Base-by-base conservation (phyloP, 352 stramenopile genomes). In the Elongisporangium undulatum region DNA sequence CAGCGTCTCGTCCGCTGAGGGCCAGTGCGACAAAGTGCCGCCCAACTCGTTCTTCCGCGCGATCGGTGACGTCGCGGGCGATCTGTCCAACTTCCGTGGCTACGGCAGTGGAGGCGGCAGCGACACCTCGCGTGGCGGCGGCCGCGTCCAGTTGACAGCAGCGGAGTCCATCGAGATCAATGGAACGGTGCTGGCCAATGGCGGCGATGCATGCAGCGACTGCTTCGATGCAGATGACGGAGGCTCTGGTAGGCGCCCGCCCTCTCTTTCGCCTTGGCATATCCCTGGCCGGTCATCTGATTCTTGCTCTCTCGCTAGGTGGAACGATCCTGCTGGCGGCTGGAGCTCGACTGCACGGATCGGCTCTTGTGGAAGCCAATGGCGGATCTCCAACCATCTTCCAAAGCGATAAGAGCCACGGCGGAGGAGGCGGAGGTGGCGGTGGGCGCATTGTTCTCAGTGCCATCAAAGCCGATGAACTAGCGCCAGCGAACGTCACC, bases 61-160 rank as follows among this genome's bases (percentile, higher is more conserved):
- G 9, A 85, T 95, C 45, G 86, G 86, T 1, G 80, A 89, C 61
- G 74, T 85, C 1, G 65, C 59, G 3, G 86, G 72, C 0, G 64
- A 79, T 21, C 52, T 64, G 19, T 71, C 70, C 19, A 86, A 89
- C 59, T 95, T 95, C 55, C 79, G 81, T 64, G 86, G 82, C 13
- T 95, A 94, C 62, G 86, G 86, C 3, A 95, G 84, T 63, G 86
- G 86, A 16, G 86, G 86, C 22, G 84, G 86, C 22, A 75, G 70
- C 55, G 77, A 89, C 56, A 21, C 68, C 2, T 74, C 72, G 56
- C 82, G 84, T 9, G 86, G 86, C 16, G 86, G 82, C 13, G 86
- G 86, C 8, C 67, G 81, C 4, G 81, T 95, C 45, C 62, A 72
- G 8, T 49, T 95, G 16, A 53, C 68, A 6, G 72, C 71, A 2